Conservation (phyloP, 2,329 filamentous ascomycete genomes). For the Emmonsia crescens region DNA sequence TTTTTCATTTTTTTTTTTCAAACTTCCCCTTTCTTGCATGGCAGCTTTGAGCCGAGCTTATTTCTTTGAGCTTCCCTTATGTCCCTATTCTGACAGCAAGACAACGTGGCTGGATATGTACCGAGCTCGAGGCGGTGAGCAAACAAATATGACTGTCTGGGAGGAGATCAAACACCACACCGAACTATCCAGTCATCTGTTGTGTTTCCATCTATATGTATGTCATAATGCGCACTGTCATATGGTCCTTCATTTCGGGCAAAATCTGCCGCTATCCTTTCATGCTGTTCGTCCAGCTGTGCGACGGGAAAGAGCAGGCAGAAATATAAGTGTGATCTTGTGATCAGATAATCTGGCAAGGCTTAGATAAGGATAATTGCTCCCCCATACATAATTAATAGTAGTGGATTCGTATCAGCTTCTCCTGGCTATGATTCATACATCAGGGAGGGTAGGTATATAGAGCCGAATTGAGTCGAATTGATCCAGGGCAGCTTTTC, state of each 20-base stretch:
- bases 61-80: neutral
- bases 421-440: neutral
- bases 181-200: neutral
- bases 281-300: neutral
- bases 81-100: neutral
- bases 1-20: neutral
- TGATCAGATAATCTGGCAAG: neutral
- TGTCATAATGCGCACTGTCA: neutral
- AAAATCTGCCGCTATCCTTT: neutral
- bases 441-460: neutral
- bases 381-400: too few relatives aligned
- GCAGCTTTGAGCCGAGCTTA: neutral
- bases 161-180: neutral
- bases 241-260: neutral
- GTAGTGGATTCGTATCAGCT: neutral
- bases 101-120: neutral
- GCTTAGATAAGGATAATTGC: neutral
- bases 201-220: neutral
- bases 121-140: conserved; percentile 1
- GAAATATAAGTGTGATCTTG: neutral
- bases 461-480: neutral
- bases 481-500: neutral
- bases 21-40: neutral
- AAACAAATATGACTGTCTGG: neutral
- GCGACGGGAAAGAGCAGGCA: neutral